These are phyloP conservation scores for Sporobolomyces phaffii DNA, from an alignment of 768 basidiomycete genomes.

Conservation along the genomic window DNA sequence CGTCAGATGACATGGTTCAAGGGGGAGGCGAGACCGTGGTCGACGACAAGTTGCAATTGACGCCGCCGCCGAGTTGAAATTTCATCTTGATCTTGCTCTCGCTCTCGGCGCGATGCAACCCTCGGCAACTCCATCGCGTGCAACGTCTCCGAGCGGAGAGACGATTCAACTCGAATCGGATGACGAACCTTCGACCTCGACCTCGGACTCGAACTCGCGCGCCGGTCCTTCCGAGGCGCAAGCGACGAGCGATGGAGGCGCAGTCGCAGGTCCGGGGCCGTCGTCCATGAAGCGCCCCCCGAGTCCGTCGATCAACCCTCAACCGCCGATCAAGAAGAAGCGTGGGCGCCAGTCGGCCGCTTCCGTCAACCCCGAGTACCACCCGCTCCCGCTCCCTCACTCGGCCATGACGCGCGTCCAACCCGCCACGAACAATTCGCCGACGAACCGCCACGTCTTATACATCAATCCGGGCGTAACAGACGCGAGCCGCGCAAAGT, in stretches of 20 bases:
- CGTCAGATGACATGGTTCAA: conserved; percentile 9
- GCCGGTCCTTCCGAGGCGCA: background rate
- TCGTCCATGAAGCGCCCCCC: background rate
- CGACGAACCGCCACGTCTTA: conserved; percentile 10
- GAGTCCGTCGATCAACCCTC: background rate
- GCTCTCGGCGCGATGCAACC: too few species aligned
- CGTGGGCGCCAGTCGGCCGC: background rate
- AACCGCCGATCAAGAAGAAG: background rate
- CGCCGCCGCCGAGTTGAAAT: background rate
- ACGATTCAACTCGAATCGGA: background rate
- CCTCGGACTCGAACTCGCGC: background rate
- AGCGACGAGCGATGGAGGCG: conserved; percentile 1
- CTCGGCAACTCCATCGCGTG: too few species aligned
- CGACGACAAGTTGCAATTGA: background rate
- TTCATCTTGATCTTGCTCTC: too few species aligned
- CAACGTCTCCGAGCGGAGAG: background rate
- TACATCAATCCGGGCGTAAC: conserved; percentile 1
- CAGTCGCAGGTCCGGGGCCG: conserved; percentile 4
- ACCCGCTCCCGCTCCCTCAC: conserved; percentile 23
- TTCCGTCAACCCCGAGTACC: background rate
- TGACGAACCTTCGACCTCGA: background rate
- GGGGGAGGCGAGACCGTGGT: background rate
- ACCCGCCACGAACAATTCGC: background rate
- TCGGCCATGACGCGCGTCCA: conserved; percentile 7
- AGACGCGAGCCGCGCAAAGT: conserved; percentile 6